These are phyloP conservation scores for Quercus lobata DNA, from an alignment of 331 rosid genomes.

Conservation along the genomic window DNA sequence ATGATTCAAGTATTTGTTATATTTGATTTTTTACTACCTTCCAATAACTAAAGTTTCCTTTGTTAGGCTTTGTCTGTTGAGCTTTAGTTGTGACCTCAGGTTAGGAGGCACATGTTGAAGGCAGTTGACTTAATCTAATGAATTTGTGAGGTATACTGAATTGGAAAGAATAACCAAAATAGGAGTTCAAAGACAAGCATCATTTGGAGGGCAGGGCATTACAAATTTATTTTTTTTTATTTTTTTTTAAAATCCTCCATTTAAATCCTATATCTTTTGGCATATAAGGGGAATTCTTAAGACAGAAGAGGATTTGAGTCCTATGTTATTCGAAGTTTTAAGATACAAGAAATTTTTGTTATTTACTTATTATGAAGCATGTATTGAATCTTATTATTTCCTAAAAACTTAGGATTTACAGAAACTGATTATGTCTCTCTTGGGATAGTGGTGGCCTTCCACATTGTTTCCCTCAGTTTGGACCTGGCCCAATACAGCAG, in stretches of 20 bases:
- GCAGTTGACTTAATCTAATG: background rate
- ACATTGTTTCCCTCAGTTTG: constrained; percentile 99
- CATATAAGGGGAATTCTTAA: background rate
- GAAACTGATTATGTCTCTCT: constrained; percentile 37
- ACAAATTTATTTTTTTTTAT: background rate
- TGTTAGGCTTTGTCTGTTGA: background rate
- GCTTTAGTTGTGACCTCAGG: background rate
- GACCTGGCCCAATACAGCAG: constrained; percentile 94
- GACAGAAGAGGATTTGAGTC: background rate
- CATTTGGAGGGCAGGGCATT: background rate
- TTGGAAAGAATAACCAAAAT: background rate
- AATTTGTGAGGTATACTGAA: background rate
- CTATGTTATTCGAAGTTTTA: background rate
- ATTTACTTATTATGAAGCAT: background rate
- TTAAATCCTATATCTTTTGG: background rate
- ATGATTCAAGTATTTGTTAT: background rate
- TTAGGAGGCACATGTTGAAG: background rate
- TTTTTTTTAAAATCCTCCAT: background rate
- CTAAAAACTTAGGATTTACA: constrained; percentile 10
- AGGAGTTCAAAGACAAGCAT: background rate
- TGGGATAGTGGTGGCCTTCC: constrained; percentile 86
- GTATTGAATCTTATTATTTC: background rate
- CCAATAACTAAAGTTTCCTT: background rate
- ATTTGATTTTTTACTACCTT: background rate
- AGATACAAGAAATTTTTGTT: background rate